Conservation (phyloP, 2,329 filamentous ascomycete genomes). For the Chalaropsis thielavioides region DNA sequence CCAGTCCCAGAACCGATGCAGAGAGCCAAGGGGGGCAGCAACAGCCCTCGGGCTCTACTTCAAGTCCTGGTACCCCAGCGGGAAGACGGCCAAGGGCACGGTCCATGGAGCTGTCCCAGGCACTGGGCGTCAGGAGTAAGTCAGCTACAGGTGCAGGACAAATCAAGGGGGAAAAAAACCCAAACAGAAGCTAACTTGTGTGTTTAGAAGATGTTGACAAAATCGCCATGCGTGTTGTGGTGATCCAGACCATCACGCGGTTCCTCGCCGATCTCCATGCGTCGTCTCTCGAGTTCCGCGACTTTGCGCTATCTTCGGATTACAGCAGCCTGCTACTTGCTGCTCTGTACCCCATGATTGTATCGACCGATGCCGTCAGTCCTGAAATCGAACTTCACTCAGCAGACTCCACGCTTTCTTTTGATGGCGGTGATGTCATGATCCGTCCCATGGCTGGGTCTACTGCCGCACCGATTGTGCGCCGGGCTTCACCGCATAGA, state of each 20-base stretch:
- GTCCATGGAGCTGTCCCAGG: constrained; percentile 53
- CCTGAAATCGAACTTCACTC: constrained; percentile 81
- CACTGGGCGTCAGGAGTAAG: constrained; percentile 41
- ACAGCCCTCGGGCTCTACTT: background rate
- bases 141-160: constrained; percentile 9
- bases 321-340: constrained; percentile 69
- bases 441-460: constrained; percentile 57
- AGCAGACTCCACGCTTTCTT: constrained; percentile 63
- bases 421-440: constrained; percentile 73
- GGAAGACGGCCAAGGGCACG: constrained; percentile 34
- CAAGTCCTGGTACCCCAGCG: background rate
- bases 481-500: constrained; percentile 37
- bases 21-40: background rate
- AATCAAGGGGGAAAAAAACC: background rate
- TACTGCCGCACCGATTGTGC: constrained; percentile 53
- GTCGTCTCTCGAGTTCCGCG: constrained; percentile 63
- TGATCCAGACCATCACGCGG: constrained; percentile 61
- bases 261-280: constrained; percentile 67
- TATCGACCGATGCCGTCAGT: constrained; percentile 69
- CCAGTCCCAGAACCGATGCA: background rate
- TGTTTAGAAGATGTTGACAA: constrained; percentile 16
- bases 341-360: constrained; percentile 74
- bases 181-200: constrained; percentile 17
- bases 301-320: constrained; percentile 65
- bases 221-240: constrained; percentile 36